Conservation (phyloP, 2,329 filamentous ascomycete species). For the Acrocalymma vagum region DNA sequence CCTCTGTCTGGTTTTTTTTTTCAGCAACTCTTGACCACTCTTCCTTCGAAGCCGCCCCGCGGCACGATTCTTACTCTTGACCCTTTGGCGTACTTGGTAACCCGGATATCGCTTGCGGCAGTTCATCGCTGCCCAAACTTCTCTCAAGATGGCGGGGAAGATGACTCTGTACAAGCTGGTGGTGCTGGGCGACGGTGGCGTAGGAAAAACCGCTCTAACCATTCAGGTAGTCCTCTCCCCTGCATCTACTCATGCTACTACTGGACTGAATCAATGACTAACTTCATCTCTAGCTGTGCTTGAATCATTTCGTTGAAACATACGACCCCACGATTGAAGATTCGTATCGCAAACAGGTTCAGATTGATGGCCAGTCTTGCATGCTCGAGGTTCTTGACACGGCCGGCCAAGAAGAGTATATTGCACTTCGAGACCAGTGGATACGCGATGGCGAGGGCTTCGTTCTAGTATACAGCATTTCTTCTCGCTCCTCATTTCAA, state of each 20-base stretch:
- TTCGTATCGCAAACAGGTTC: constrained; percentile 73
- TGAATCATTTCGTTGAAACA: constrained; percentile 98
- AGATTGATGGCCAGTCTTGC: constrained; percentile 93
- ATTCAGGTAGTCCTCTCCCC: constrained; percentile 73
- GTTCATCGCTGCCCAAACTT: constrained; percentile 37
- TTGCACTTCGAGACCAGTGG: constrained; percentile 95
- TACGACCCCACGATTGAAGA: constrained; percentile 75
- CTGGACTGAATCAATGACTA: constrained; percentile 13
- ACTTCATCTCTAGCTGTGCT: constrained; percentile 73
- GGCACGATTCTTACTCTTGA: no score
- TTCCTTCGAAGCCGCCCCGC: no score
- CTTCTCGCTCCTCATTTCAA: constrained; percentile 91
- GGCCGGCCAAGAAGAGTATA: constrained; percentile 98
- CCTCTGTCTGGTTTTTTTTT: no score
- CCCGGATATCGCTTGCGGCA: no score
- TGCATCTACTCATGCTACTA: constrained; percentile 56
- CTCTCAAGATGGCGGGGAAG: constrained; percentile 94
- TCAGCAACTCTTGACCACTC: no score
- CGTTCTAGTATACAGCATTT: constrained; percentile 97
- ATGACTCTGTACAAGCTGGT: constrained; percentile 97
- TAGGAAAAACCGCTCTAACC: constrained; percentile 92
- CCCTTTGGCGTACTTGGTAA: no score
- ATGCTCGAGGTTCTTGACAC: constrained; percentile 98
- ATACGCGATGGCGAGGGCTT: constrained; percentile 98
- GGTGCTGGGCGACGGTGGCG: constrained; percentile 92